These are phyloP conservation scores for Pichia sp. DNA, from an alignment of 1,139 yeast species.

Conservation along the genomic window DNA sequence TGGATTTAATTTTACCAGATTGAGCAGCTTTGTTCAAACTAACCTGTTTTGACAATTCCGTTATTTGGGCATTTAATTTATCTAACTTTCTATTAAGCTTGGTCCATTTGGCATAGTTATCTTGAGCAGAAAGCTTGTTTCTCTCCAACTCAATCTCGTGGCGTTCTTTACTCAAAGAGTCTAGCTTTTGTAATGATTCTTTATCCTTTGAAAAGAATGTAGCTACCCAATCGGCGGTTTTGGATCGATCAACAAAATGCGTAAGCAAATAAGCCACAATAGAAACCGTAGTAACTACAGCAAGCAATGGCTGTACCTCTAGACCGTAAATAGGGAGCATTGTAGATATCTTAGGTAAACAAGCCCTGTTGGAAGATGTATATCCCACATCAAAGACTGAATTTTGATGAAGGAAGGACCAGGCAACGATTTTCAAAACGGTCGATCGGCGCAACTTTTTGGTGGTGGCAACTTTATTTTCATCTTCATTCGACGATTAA, in stretches of 20 bases:
- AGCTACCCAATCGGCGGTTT: slow-evolving; percentile 3
- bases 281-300: neutral
- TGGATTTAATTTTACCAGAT: slow-evolving; percentile 29
- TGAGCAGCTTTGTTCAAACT: slow-evolving; percentile 29
- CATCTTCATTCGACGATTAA: neutral
- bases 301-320: slow-evolving; percentile 2
- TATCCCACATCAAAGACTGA: neutral
- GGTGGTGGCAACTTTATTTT: neutral
- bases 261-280: neutral
- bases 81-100: slow-evolving; percentile 73
- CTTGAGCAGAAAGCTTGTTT: slow-evolving; percentile 72
- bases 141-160: slow-evolving; percentile 45
- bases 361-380: neutral
- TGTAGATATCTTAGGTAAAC: neutral
- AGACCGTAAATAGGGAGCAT: neutral
- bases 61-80: slow-evolving; percentile 47
- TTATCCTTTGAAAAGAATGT: neutral
- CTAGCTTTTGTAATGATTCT: neutral
- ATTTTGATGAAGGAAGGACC: neutral
- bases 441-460: neutral
- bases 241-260: slow-evolving; percentile 1
- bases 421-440: neutral
- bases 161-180: slow-evolving; percentile 34
- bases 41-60: slow-evolving; percentile 31
- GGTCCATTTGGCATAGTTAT: slow-evolving; percentile 94